Conservation (phyloP, 2,329 filamentous ascomycete genomes). For the Nakataea oryzae region DNA sequence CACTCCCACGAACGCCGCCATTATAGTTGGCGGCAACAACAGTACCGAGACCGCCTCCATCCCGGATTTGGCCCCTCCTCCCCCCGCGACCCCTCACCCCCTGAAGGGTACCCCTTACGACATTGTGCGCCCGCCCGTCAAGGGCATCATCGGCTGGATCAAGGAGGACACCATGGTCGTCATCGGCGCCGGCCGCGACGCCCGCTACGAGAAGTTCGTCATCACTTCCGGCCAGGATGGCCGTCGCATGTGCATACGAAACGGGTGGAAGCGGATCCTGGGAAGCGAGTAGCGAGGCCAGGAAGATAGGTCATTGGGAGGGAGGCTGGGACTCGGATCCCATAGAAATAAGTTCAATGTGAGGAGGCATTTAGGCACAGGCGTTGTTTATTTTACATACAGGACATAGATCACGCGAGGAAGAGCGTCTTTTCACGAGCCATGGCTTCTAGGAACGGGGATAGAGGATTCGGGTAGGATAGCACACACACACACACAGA, state of each 20-base stretch:
- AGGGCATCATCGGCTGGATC: slow-evolving; percentile 80
- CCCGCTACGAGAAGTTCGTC: slow-evolving; percentile 80
- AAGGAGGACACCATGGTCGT: slow-evolving; percentile 65
- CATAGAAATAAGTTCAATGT: neutral
- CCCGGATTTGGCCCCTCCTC: neutral
- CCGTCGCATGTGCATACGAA: slow-evolving; percentile 49
- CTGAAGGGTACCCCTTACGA: slow-evolving; percentile 29
- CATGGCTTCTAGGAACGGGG: neutral
- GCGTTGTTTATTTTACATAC: neutral
- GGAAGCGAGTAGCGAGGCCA: neutral
- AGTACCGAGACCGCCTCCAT: slow-evolving; percentile 23
- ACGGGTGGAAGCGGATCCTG: neutral
- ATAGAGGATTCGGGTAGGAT: neutral
- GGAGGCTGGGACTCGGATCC: neutral
- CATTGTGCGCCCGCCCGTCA: slow-evolving; percentile 51
- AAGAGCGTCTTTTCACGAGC: neutral
- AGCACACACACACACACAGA: too few species aligned
- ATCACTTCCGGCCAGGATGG: slow-evolving; percentile 60
- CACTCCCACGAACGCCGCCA: neutral
- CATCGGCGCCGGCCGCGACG: slow-evolving; percentile 68
- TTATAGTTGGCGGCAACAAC: neutral
- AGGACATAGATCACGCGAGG: neutral
- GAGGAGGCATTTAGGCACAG: neutral
- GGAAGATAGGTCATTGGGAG: too few species aligned
- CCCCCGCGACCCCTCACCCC: slow-evolving; percentile 11